Evolutionary conservation across 2,329 filamentous ascomycete species (phyloP), one percentile per base, ranked within the genome.

Genomic region (Penicillium concentricum): DNA sequence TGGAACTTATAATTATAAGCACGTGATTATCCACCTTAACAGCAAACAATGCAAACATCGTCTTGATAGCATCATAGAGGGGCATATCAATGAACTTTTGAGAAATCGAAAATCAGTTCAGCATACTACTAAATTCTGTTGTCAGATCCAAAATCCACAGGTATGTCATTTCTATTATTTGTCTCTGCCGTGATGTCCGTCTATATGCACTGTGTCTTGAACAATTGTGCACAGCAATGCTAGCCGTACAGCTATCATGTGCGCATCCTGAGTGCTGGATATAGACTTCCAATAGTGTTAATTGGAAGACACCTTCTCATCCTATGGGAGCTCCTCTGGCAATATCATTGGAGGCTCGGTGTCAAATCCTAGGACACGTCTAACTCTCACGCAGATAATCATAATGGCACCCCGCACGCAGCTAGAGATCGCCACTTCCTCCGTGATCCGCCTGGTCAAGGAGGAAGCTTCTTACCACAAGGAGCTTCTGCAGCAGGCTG

Each of bases 401-500:
- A 69, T 15, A 48, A 96, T 96, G 92, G 83, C 90, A 4, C 82
- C 91, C 83, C 87, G 65, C 85, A 97, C 72, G 76, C 85, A 67
- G 91, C 96, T 75, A 86, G 90, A 59, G 91, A 94, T 97, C 71
- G 87, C 89, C 43, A 94, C 90, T 24, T 85, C 87, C 60, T 86
- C 91, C 20, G 85, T 97, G 64, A 81, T 84, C 67, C 91, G 94
- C 57, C 84, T 97, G 46, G 85, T 96, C 64, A 97, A 96, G 76
- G 94, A 99, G 76, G 91, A 97, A 75, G 81, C 84, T 38, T 93
- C 88, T 67, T 97, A 99, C 78, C 89, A 92, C 80, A 89, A 89
- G 71, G 94, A 99, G 75, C 83, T 92, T 20, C 79, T 83, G 61
- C 81, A 87, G 62, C 92, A 97, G 72, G 82, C 90, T 66, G 82